Evolutionary conservation across 140 eudicot species (phyloP), one percentile per base, ranked within the genome.

Genomic region (Cichorium intybus): DNA sequence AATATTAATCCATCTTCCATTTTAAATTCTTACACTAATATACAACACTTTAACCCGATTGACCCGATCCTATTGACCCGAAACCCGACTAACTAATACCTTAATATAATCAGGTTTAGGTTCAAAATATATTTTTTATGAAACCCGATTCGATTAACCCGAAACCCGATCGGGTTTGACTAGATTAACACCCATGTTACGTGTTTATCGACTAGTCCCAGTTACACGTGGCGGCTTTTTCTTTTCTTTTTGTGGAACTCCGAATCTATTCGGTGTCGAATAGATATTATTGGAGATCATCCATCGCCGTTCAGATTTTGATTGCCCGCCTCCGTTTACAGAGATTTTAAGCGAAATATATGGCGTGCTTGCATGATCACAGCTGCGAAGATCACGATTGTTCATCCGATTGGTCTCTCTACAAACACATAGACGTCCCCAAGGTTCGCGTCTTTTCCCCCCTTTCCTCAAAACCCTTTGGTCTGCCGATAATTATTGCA

Each of bases 311-410:
- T 34, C 68, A 31, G 53, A 48, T 47, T 39, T 43, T 51, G 60
- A 62, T 60, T 21, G 39, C 68, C 15, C 3, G 15, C n/a, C 4
- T 31, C 75, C 54, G 4, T 15, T 20, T 43, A 31, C 17, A 20
- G 63, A 21, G 21, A 45, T 21, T 29, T 39, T 7, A 50, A 52
- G 56, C 31, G 46, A 41, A 48, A 68, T 11, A 26, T 34, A 87
- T 88, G 96, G 96, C 99, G 39, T 92, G 99, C 75, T 21, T 79
- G 69, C 99, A 92, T 76, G 99, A 92, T 77, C 99, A 92, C 80
- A 81, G 86, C 82, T 92, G 96, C 85, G 96, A 85, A 64, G 95
- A 92, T 27, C 93, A 88, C 84, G 93, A 88, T 70, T 92, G 99
- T 59, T 81, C 99, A 23, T 80, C 96, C 43, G 89, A 85, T 77